Base-by-base conservation (phyloP, 139 green algal species). In the Mychonastes homosphaera region DNA sequence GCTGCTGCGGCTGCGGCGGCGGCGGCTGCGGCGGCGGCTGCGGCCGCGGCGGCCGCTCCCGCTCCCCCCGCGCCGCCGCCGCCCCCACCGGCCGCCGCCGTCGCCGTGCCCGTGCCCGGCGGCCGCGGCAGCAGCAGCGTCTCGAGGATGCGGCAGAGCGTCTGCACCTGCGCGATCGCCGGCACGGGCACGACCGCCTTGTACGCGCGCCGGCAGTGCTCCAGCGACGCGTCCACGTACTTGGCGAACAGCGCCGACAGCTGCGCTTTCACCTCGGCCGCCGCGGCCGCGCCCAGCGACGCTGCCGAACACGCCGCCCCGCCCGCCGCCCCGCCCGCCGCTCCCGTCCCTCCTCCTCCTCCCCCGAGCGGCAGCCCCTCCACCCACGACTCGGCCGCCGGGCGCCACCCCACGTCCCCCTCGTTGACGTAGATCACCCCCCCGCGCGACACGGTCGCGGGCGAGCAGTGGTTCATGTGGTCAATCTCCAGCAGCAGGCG, bases 111-210 rank as follows among this genome's bases (percentile, higher is more conserved):
- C n/a, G n/a, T n/a, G n/a, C n/a, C n/a, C n/a, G n/a, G n/a, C n/a
- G n/a, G n/a, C n/a, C n/a, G n/a, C n/a, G n/a, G n/a, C n/a, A 80
- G 81, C 63, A 95, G 67, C 40, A 96, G 80, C 27, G 80, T 80
- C 65, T 96, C 87, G 26, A 96, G 74, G 62, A 95, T 91, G 76
- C 92, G 85, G 77, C 82, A 92, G 38, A 96, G 68, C n/a, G 84
- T 90, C 75, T 81, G 9, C 21, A 67, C 61, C 61, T 67, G 61
- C 64, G 79, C 89, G 57, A 95, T 69, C 9, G 75, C 58, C 2
- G 78, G 75, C 53, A 95, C 58, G 2, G 84, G 85, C 23, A 89
- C 75, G 46, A 96, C 80, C 7, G 60, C 76, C 71, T 82, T 86
- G 76, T 88, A 90, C 71, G 91, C 90, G 47, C 80, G 77, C 24